Base-by-base conservation (phyloP, 75 land plant genomes). In the Azolla pinnata region DNA sequence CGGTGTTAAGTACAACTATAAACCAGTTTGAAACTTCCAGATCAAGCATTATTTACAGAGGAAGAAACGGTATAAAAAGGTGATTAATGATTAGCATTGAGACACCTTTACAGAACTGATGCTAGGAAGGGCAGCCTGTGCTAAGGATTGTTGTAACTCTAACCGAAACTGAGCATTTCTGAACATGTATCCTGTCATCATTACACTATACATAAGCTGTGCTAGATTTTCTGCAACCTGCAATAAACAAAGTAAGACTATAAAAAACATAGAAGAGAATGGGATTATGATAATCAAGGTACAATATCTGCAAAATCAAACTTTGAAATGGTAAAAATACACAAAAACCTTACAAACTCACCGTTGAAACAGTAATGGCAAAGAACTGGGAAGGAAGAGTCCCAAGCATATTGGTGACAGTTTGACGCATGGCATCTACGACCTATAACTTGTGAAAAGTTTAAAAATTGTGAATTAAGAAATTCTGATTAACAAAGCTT, bases 181-280 rank as follows among this genome's bases (percentile, higher is more conserved):
- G 49, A 91, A 91, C 97, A 91, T 91, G 62, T 91, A 91, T 3
- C 97, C 97, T 46, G 97, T 91, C 97, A 91, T 91, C 81, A 91
- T 78, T 8, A 91, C 83, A 70, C 97, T 91, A 62, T 84, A 88
- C 97, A 91, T 90, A 24, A 91, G 86, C 61, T 91, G 97, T 35
- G 97, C 97, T 65, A 91, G 72, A 69, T 91, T 91, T 54, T 91
- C 97, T 29, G 97, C 97, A 56, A 91, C 89, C 97, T 90, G 82
- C 30, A 25, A n/a, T n/a, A n/a, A n/a, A n/a, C n/a, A n/a, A n/a
- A n/a, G n/a, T n/a, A n/a, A n/a, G n/a, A n/a, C n/a, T n/a, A n/a
- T n/a, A n/a, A n/a, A n/a, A n/a, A n/a, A n/a, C n/a, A n/a, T n/a
- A n/a, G n/a, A n/a, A n/a, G n/a, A n/a, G n/a, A n/a, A n/a, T n/a